These are phyloP conservation scores for Rhodotorula kratochvilovae DNA, from an alignment of 768 basidiomycete species.

Conservation along the genomic window DNA sequence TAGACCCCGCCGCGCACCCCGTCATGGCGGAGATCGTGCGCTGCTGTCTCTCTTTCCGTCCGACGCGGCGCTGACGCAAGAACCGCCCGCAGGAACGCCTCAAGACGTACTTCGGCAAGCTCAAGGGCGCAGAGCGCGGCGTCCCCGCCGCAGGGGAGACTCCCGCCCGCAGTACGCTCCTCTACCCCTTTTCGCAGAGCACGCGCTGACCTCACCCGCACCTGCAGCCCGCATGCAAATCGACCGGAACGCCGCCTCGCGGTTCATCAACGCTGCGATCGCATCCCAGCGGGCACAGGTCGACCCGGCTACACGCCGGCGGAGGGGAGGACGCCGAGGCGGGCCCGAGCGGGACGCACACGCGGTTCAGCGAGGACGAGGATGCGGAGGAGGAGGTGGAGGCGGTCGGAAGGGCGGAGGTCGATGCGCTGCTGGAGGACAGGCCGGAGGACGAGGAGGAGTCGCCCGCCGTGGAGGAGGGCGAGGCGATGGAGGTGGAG, in stretches of 20 bases:
- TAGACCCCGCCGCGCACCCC: slow-evolving; percentile 73
- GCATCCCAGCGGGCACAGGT: neutral
- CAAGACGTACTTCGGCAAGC: slow-evolving; percentile 75
- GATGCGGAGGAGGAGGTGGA: slow-evolving; percentile 49
- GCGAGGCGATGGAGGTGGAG: neutral
- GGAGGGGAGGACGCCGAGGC: slow-evolving; percentile 2
- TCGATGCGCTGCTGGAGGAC: slow-evolving; percentile 58
- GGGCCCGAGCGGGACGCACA: slow-evolving; percentile 26
- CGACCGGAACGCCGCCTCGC: slow-evolving; percentile 71
- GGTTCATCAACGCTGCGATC: slow-evolving; percentile 64
- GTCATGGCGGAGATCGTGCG: slow-evolving; percentile 62
- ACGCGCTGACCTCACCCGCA: slow-evolving; percentile 52
- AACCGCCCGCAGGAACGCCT: slow-evolving; percentile 57
- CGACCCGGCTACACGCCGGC: slow-evolving; percentile 25
- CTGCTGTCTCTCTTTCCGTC: slow-evolving; percentile 29
- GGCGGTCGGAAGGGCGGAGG: slow-evolving; percentile 46
- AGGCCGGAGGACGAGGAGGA: slow-evolving; percentile 16
- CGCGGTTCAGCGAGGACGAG: slow-evolving; percentile 19
- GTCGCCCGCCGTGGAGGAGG: neutral
- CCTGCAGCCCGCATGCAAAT: slow-evolving; percentile 53
- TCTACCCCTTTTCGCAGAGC: no score
- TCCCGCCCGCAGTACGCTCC: neutral
- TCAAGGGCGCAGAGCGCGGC: slow-evolving; percentile 64
- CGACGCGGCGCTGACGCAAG: neutral
- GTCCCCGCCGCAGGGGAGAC: slow-evolving; percentile 44